phyloP scores from a whole-genome alignment of 176 grass and related monocot species.

The Leersia perrieri region DNA sequence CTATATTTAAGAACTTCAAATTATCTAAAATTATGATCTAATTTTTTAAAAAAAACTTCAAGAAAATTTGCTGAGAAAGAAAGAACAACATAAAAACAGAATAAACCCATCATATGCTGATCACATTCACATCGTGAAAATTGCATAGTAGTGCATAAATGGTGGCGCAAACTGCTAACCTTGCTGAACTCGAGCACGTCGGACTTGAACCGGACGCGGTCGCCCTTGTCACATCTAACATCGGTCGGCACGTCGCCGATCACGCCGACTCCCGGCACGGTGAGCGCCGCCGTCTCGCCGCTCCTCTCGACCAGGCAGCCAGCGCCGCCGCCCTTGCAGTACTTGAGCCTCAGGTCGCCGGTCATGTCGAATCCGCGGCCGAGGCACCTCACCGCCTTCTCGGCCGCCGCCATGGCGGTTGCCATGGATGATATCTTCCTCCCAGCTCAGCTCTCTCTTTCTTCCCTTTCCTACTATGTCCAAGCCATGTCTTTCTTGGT shows the following conservation, averaged over 20 bases:
- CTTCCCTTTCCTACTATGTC: background rate
- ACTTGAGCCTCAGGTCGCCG: conserved; percentile 73
- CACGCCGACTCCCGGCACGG: conserved; percentile 67
- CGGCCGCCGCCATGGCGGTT: conserved; percentile 46
- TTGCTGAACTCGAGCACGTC: conserved; percentile 79
- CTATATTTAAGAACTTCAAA: background rate
- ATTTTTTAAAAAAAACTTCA: background rate
- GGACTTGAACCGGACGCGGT: conserved; percentile 76
- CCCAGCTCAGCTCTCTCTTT: background rate
- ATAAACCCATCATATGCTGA: background rate
- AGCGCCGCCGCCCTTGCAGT: conserved; percentile 60
- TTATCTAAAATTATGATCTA: background rate
- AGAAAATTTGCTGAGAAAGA: background rate
- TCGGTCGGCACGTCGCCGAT: conserved; percentile 53
- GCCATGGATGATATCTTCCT: background rate
- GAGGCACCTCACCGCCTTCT: conserved; percentile 70
- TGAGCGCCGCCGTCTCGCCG: conserved; percentile 48
- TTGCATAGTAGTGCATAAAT: too few species aligned
- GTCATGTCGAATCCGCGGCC: conserved; percentile 83
- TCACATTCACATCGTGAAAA: background rate
- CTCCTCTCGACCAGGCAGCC: conserved; percentile 48
- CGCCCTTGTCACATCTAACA: conserved; percentile 90
- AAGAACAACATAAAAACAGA: background rate
- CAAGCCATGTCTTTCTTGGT: conserved; percentile 28
- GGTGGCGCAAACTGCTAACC: conserved; percentile 22